A percentile compares a stretch with the other conserved stretches of the same genome.
phyloP scores from a whole-genome alignment of 352 stramenopile species.

The Pythium aquatile region DNA sequence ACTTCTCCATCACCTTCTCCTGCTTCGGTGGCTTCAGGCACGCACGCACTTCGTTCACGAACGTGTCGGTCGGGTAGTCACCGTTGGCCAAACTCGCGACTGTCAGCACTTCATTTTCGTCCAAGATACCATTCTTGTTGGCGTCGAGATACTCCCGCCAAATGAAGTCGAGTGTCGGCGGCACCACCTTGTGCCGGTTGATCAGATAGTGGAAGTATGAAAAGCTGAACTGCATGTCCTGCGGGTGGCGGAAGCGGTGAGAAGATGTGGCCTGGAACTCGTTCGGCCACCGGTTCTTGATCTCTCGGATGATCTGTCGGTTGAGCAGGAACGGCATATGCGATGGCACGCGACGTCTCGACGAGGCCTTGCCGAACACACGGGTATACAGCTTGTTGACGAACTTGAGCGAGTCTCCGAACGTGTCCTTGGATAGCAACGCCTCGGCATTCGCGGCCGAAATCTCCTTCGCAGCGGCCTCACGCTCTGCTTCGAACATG shows the following conservation, averaged over 20 bases:
- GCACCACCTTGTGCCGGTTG: conserved; percentile 80
- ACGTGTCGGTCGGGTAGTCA: conserved; percentile 64
- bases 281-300: conserved; percentile 79
- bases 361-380: conserved; percentile 74
- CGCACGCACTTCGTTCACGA: conserved; percentile 61
- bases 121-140: conserved; percentile 88
- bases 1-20: conserved; percentile 67
- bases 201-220: conserved; percentile 95
- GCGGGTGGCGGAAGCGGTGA: conserved; percentile 88
- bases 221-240: conserved; percentile 96
- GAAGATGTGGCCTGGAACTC: conserved; percentile 77
- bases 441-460: conserved; percentile 45
- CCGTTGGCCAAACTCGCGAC: conserved; percentile 80
- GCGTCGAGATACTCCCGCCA: conserved; percentile 89
- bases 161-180: conserved; percentile 71
- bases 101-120: conserved; percentile 90
- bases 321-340: conserved; percentile 96
- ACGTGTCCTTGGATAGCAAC: conserved; percentile 87
- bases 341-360: conserved; percentile 84
- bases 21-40: conserved; percentile 73
- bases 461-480: conserved; percentile 27
- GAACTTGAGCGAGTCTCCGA: conserved; percentile 89
- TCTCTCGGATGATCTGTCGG: conserved; percentile 82
- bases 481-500: conserved; percentile 20
- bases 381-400: conserved; percentile 93